Conservation (phyloP, 371 early-diverging fungal genomes). For the Umbelopsis sp. region DNA sequence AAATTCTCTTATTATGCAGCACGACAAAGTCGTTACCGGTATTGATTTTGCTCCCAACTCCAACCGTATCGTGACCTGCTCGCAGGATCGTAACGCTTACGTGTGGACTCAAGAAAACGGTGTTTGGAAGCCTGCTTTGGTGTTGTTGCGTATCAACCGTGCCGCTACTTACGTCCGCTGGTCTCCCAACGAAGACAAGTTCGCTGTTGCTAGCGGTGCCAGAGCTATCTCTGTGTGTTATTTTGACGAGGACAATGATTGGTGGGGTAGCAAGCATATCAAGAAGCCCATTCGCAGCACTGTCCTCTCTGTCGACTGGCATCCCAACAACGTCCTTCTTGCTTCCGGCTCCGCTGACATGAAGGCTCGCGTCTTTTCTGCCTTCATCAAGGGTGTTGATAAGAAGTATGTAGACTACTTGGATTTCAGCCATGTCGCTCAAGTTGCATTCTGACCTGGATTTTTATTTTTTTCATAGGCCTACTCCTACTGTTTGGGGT, state of each 20-base stretch:
- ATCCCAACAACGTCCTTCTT: constrained; percentile 93
- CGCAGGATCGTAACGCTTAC: constrained; percentile 98
- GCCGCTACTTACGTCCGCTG: constrained; percentile 95
- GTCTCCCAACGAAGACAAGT: constrained; percentile 97
- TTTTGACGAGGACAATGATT: constrained; percentile 94
- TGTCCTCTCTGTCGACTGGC: constrained; percentile 93
- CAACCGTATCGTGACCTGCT: constrained; percentile 95
- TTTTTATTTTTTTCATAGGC: constrained; percentile 40
- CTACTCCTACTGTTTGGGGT: constrained; percentile 86
- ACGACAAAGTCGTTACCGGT: constrained; percentile 94
- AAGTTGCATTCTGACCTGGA: no score
- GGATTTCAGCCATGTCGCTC: no score
- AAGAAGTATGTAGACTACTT: constrained; percentile 54
- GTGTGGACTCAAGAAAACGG: constrained; percentile 88
- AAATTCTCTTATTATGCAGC: constrained; percentile 50
- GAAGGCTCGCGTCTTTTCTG: constrained; percentile 96
- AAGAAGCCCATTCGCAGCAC: constrained; percentile 94
- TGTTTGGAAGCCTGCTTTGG: constrained; percentile 93
- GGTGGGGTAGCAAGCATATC: constrained; percentile 96
- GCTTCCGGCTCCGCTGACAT: constrained; percentile 96
- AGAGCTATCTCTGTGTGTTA: constrained; percentile 92
- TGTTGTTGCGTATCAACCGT: constrained; percentile 93
- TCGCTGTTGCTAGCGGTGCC: constrained; percentile 96
- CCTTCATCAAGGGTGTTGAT: constrained; percentile 94
- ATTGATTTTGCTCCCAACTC: constrained; percentile 97